Evolutionary conservation across 2,329 filamentous ascomycete species (phyloP).

Genomic region (Colletotrichum siamense): DNA sequence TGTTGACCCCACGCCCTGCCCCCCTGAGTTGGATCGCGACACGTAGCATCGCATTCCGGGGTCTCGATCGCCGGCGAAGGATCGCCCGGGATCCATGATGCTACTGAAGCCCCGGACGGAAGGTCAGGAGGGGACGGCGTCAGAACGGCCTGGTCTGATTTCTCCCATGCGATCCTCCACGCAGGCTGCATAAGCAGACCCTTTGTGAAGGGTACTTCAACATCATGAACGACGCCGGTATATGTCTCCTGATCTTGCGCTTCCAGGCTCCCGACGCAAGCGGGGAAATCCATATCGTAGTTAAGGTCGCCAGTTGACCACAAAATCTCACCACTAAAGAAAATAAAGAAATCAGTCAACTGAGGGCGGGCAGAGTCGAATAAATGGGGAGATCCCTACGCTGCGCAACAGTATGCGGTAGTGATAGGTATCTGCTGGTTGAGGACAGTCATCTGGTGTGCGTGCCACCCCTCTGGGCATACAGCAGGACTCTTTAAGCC

Average conservation of each 20-base stretch:
- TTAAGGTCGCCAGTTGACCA: neutral
- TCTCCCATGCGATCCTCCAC: neutral
- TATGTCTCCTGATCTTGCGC: neutral
- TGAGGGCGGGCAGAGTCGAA: fast-evolving
- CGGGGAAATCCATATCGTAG: neutral
- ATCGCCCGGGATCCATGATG: neutral
- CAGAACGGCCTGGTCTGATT: fast-evolving
- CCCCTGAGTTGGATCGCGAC: neutral
- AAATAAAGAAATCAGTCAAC: fast-evolving
- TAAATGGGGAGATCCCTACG: neutral
- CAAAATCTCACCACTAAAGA: fast-evolving
- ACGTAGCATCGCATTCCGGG: neutral
- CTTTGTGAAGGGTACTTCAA: neutral
- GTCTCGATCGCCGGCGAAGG: neutral
- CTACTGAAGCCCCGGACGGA: neutral
- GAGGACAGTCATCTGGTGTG: neutral
- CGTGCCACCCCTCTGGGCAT: neutral
- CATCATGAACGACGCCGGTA: neutral
- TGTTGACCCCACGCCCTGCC: neutral
- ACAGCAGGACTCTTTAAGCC: neutral
- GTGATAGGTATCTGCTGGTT: fast-evolving
- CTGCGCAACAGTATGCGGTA: neutral
- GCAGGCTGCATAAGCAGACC: neutral
- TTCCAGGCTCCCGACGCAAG: fast-evolving
- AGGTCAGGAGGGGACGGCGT: neutral